Evolutionary conservation across 495 filamentous ascomycete genomes (phyloP), one percentile per base, ranked within the genome.

Genomic region (Hypomontagnella monticulosa): DNA sequence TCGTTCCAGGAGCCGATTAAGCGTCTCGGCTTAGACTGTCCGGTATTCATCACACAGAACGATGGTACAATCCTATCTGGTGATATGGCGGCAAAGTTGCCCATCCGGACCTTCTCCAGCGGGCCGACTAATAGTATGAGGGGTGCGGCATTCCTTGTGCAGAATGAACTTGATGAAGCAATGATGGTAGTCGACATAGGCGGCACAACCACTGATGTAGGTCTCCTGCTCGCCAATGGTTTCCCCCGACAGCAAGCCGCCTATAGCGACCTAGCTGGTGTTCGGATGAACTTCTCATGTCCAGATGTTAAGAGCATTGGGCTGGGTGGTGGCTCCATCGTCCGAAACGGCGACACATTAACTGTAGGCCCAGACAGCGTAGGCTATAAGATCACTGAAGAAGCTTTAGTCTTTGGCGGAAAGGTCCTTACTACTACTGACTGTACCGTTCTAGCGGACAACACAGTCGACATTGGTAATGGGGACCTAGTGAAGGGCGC

Each of bases 71-170:
- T 87, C 7, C 59, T 85, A 36, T 76, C 75, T 23, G 78, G 76
- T 0, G 78, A 80, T 27, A 74, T 76, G 59, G 84, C 83, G 1
- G 76, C 80, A 1, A 75, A 68, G 36, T 56, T 84, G n/a, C 84
- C 84, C 0, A 86, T 87, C 57, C 67, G 79, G 40, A 82, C 82
- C 0, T 85, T 87, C 51, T 81, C 78, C 0, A 82, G 78, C 27
- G 83, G 84, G 0, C 82, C 84, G 12, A 85, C 84, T 0, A 87
- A 87, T 51, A 83, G 79, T 27, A 85, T 85, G 83, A 74, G 82
- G 2, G 84, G 84, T 4, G 84, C 84, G 4, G 82, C 83, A 0
- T 85, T 82, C 51, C 70, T 87, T 4, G 70, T 71, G 4, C 70
- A 68, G 57, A 75, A 71, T 20, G 65, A 67, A 61, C 32, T 73